Evolutionary conservation across 2,329 filamentous ascomycete species (phyloP), one percentile per base, ranked within the genome.

Genomic region (Neofusicoccum ribis): DNA sequence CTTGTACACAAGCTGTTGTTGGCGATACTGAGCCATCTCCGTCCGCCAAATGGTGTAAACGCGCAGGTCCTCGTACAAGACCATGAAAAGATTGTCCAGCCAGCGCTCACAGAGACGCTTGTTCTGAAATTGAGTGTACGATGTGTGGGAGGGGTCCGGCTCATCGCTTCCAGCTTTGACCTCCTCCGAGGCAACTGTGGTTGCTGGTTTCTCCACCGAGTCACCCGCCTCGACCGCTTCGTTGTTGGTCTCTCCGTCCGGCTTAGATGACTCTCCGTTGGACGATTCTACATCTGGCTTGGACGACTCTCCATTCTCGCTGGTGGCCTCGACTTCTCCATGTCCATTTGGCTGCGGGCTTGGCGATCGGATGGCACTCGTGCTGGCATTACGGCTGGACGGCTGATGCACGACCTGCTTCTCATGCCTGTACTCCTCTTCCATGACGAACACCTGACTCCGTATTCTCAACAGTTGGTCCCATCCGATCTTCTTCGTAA

Each of bases 31-130:
- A 0, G 93, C 91, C 88, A 98, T 95, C 77, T 99, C 95, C 0
- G 95, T 98, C 65, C 95, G 90, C 95, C 95, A 99, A 77, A 99
- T 99, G 12, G 95, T 99, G 82, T 99, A 99, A 51, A 99, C 94
- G 58, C 95, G 91, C 17, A 99, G 85, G 74, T 99, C 95, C 78
- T 99, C 95, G 77, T 99, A 99, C 2, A 99, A 85, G 0, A 98
- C 95, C 95, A 99, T 99, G 82, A 99, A 99, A 23, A 99, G 85
- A 72, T 96, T 98, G 79, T 99, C 95, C 2, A 99, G 86, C 95
- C 95, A 99, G 70, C 95, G 89, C 79, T 99, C 95, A 74, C 95
- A 99, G 1, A 99, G 86, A 0, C 95, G 90, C 81, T 99, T 99
- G 79, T 97, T 97, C 76, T 96, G 95, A 74, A 99, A 92, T 71